These are phyloP conservation scores for Daldinia bambusicola DNA, from an alignment of 495 filamentous ascomycete genomes.

Conservation along the genomic window DNA sequence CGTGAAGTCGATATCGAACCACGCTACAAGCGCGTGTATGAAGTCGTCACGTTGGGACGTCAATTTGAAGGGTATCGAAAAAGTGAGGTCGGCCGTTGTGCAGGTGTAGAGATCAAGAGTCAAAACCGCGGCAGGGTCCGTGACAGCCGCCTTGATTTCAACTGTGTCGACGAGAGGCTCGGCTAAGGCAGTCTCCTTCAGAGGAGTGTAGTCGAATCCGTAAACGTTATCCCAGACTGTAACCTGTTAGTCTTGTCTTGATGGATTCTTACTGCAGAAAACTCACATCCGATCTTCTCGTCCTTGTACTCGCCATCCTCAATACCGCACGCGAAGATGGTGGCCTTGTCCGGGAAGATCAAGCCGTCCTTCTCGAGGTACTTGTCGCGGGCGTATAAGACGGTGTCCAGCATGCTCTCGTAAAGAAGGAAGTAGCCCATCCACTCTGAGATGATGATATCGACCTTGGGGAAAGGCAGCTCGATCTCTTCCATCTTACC, in stretches of 20 bases:
- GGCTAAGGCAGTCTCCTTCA: conserved; percentile 75
- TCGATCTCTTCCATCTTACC: conserved; percentile 93
- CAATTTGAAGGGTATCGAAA: conserved; percentile 72
- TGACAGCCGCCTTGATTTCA: conserved; percentile 78
- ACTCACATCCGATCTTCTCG: conserved; percentile 73
- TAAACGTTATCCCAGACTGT: conserved; percentile 85
- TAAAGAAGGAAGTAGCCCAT: conserved; percentile 96
- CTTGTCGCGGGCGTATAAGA: conserved; percentile 85
- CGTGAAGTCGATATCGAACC: conserved; percentile 99
- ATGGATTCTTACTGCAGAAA: conserved; percentile 23
- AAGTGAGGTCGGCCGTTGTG: conserved; percentile 71
- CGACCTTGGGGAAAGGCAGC: conserved; percentile 82
- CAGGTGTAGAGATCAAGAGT: conserved; percentile 79
- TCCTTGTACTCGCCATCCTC: conserved; percentile 86
- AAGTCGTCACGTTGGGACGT: conserved; percentile 82
- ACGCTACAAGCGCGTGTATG: conserved; percentile 93
- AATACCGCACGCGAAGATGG: conserved; percentile 84
- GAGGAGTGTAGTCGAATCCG: conserved; percentile 78
- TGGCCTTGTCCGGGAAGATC: conserved; percentile 92
- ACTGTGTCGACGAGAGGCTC: conserved; percentile 79
- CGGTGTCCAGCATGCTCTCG: conserved; percentile 95
- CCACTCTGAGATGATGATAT: conserved; percentile 97
- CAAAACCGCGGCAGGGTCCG: conserved; percentile 72
- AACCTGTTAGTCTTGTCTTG: conserved; percentile 40
- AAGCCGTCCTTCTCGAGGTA: conserved; percentile 80